Base-by-base conservation (phyloP, 495 filamentous ascomycete genomes). In the Penicillium alfredii region DNA sequence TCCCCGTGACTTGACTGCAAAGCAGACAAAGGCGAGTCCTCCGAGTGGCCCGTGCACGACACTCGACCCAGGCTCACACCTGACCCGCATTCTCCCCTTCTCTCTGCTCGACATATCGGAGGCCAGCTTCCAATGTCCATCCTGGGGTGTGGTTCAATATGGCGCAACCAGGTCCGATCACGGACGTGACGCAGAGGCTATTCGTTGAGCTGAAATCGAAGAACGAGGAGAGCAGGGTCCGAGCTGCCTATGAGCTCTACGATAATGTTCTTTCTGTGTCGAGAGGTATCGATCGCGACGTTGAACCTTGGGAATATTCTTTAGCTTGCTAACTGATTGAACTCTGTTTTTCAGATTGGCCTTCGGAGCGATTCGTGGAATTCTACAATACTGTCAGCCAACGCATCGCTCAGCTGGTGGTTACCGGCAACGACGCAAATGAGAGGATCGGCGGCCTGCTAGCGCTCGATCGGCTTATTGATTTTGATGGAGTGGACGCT, bases 401-500 rank as follows among this genome's bases (percentile, higher is more conserved):
- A 44, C 75, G 79, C 23, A 88, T 93, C 40, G 81, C 80, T 29
- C 63, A 73, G 11, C 75, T 95, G 34, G 77, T 87, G 30, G 69
- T 78, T 9, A 85, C 86, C 48, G 84, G 88, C 41, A 78, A 73
- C 61, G 90, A 95, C 51, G 81, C 84, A 11, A 80, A 78, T 50
- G 92, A 97, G 44, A 78, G 86, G 34, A 80, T 95, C 45, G 93
- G 87, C 29, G 92, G 92, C 8, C 83, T 99, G 21, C 75, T 89
- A 22, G 89, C 92, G 38, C 81, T 99, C 36, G 89, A 94, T 53
- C 78, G 80, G 23, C 76, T 99, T 16, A 93, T 96, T 58, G 86
- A 93, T 56, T 94, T 99, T 50, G 88, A 93, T 46, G 89, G 88
- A 41, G 89, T 96, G 24, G 93, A 97, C 63, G 80, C 82, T 5